A percentile compares a stretch with the other conserved stretches of the same genome.
phyloP scores from a whole-genome alignment of 805 yeast species.

The Vanderwaltozyma verrucispora region DNA sequence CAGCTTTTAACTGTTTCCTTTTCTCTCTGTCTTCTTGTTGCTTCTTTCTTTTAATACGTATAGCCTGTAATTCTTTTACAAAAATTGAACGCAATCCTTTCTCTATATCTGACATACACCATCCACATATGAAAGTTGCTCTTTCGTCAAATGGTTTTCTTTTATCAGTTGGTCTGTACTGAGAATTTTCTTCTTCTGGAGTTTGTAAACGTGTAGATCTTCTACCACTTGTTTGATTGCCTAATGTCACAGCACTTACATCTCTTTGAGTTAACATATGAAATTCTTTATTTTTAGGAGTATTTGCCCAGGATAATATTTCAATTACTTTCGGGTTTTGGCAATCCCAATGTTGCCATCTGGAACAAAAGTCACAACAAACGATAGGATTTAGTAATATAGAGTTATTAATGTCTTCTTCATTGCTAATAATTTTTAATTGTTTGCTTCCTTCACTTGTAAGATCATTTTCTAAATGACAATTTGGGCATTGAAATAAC shows the following conservation, averaged over 20 bases:
- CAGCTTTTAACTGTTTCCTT: slow-evolving; percentile 18
- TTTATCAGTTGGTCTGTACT: slow-evolving; percentile 18
- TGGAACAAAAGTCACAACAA: slow-evolving; percentile 26
- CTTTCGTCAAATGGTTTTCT: slow-evolving; percentile 14
- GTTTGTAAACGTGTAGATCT: slow-evolving; percentile 13
- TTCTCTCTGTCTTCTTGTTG: slow-evolving; percentile 22
- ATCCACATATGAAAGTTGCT: slow-evolving; percentile 17
- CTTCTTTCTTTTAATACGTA: slow-evolving; percentile 17
- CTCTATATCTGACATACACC: slow-evolving; percentile 19
- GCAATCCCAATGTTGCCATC: slow-evolving; percentile 29
- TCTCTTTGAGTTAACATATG: slow-evolving; percentile 8
- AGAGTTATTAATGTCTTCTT: slow-evolving; percentile 5
- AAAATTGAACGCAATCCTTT: slow-evolving; percentile 15
- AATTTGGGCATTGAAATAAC: slow-evolving; percentile 24
- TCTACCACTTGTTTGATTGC: slow-evolving; percentile 9
- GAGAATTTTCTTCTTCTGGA: not conserved
- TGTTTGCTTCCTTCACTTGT: slow-evolving; percentile 5
- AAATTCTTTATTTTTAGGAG: slow-evolving; percentile 5
- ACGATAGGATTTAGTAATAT: slow-evolving; percentile 16
- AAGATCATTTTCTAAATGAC: slow-evolving; percentile 4
- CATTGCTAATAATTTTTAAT: not conserved
- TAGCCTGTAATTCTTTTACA: slow-evolving; percentile 15
- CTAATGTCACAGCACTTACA: slow-evolving; percentile 15
- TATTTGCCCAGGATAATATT: slow-evolving; percentile 6
- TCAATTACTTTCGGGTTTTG: slow-evolving; percentile 12